Evolutionary conservation across 495 filamentous ascomycete species (phyloP), one percentile per base, ranked within the genome.

Genomic region (Daldinia childiae): DNA sequence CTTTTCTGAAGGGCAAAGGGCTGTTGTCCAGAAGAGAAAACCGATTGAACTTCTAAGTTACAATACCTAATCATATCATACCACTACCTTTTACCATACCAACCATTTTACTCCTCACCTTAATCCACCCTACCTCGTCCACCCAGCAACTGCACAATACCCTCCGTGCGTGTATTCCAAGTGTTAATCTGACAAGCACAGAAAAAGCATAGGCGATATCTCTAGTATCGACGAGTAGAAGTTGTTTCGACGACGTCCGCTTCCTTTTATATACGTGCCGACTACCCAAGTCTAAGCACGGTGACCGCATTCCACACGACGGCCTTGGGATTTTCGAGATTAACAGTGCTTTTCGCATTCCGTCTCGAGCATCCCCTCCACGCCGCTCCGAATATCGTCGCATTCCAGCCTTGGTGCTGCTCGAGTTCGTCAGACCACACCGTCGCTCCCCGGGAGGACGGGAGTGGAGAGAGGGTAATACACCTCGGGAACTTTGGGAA

Each of bases 381-480:
- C 73, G 38, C 36, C 62, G 58, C 27, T n/a, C 39, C 64, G 54
- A 50, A 45, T 50, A 15, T 48, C 55, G 62, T 36, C 74, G 41
- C 74, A 76, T 76, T 78, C 71, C 68, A 68, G 74, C 71, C 52
- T 45, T 69, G 73, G 62, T 71, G 72, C 63, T 68, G 72, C 66
- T 72, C 56, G 75, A 57, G 17, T 66, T 58, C 52, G 66, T 62
- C 32, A 59, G 62, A 68, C 69, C 76, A 72, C 72, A 71, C 78
- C 76, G 78, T 78, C 74, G 62, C 78, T 79, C 77, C 72, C 74
- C 59, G 76, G 80, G 81, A 78, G 79, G 80, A 76, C 80, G 75
- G 80, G 72, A 75, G 73, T 78, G 81, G 80, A 75, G 54, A 78
- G 57, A 70, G 58, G 66, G 54, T 5, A 62, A 38, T 17, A 52